phyloP scores from a whole-genome alignment of 306 rosid species.

The Hylodesmum podocarpum region DNA sequence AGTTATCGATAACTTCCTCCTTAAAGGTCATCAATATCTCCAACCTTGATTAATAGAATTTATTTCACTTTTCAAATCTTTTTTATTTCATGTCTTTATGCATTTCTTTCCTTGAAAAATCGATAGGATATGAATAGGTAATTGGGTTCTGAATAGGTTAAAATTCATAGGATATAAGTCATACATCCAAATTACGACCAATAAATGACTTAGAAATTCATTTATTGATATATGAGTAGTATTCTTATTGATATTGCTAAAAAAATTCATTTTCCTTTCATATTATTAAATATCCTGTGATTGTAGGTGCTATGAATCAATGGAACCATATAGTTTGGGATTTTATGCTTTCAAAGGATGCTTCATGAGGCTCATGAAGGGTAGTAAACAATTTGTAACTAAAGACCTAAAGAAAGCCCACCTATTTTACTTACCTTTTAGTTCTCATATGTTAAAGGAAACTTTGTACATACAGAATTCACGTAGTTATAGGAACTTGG shows the following conservation, averaged over 20 bases:
- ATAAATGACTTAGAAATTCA: no score
- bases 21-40: no score
- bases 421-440: constrained; percentile 89
- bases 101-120: no score
- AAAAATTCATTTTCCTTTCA: not conserved
- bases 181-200: no score
- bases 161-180: no score
- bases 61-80: no score
- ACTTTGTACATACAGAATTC: constrained; percentile 58
- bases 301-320: constrained; percentile 85
- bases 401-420: constrained; percentile 70
- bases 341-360: constrained; percentile 98
- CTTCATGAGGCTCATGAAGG: constrained; percentile 84
- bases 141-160: no score
- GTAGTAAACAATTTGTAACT: constrained; percentile 57
- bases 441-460: constrained; percentile 80
- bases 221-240: constrained; percentile 18
- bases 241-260: constrained; percentile 12
- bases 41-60: no score
- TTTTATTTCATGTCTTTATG: no score
- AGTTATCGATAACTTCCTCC: no score
- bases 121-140: no score
- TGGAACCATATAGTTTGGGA: constrained; percentile 81
- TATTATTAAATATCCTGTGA: constrained; percentile 16
- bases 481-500: constrained; percentile 60